Evolutionary conservation across 768 basidiomycete genomes (phyloP), one percentile per base, ranked within the genome.

Genomic region (Butyriboletus loyo): DNA sequence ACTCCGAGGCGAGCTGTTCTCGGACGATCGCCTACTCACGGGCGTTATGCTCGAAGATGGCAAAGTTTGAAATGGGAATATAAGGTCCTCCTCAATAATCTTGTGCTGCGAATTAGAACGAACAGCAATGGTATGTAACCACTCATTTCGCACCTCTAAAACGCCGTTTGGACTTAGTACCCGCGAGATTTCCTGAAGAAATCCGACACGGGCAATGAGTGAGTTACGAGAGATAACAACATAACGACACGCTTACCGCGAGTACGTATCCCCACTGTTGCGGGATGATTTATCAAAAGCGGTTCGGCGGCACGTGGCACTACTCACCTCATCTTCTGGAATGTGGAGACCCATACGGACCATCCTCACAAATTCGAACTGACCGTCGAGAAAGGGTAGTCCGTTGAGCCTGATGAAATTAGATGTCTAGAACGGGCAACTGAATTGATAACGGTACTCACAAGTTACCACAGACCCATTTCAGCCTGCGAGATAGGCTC

Each of bases 51-150:
- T 49, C 15, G 51, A 43, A n/a, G 36, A 49, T 3, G 53, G 49
- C 17, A 50, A 39, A n/a, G n/a, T 34, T 46, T 60, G 57, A 41
- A 75, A 81, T 8, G 87, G 87, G 62, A 89, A 89, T 42, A 87
- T 75, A 7, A 83, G 74, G 61, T 88, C 86, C 53, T 90, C 87
- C 65, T 88, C 87, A 34, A 88, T 78, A 9, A 88, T 73, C 87
- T 89, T 55, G 8, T n/a, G 42, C 15, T 50, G 27, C 8, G 31
- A 48, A 50, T 61, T 27, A 58, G 46, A 57, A 46, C 35, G 46
- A 40, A 43, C 34, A 6, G 15, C 0, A 25, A 11, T 8, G 7
- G 36, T 34, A 34, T 41, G 48, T 27, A 52, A 38, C 41, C 4
- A 5, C 9, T 52, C 19, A 35, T 46, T 55, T 59, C 70, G 45